Evolutionary conservation across 176 grass and related monocot genomes (phyloP).

Genomic region (Ananas comosus): DNA sequence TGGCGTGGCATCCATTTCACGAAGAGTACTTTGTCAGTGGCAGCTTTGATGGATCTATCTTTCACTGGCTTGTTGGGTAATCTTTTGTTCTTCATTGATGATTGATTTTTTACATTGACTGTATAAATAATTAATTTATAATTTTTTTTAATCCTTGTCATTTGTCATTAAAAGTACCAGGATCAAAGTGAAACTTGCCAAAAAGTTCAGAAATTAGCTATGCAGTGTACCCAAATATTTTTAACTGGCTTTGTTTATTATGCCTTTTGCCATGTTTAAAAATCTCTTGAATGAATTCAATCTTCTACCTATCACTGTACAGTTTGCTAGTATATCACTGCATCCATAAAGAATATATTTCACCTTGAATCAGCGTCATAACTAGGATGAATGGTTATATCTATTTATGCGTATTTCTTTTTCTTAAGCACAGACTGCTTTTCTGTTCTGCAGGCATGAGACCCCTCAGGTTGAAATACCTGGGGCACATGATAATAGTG

Average conservation of each 20-base stretch:
- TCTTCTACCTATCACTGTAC: no score
- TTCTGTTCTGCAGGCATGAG: slow-evolving; percentile 71
- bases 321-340: no score
- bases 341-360: no score
- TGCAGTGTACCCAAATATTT: no score
- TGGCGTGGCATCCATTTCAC: slow-evolving; percentile 98
- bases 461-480: slow-evolving; percentile 81
- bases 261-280: neutral
- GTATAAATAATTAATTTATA: neutral
- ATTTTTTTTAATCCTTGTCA: neutral
- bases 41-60: slow-evolving; percentile 91
- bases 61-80: slow-evolving; percentile 99
- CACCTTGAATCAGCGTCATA: no score
- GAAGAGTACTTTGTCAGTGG: slow-evolving; percentile 99
- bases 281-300: no score
- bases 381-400: neutral
- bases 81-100: slow-evolving; percentile 1
- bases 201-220: no score
- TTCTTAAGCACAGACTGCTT: slow-evolving; percentile 18
- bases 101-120: neutral
- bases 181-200: no score
- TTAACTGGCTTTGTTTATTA: neutral
- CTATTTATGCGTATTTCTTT: neutral
- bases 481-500: slow-evolving; percentile 85
- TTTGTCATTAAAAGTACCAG: no score